These are phyloP conservation scores for Sporisorium iseilematis-ciliati DNA, from an alignment of 1,284 basidiomycete genomes.

Conservation along the genomic window DNA sequence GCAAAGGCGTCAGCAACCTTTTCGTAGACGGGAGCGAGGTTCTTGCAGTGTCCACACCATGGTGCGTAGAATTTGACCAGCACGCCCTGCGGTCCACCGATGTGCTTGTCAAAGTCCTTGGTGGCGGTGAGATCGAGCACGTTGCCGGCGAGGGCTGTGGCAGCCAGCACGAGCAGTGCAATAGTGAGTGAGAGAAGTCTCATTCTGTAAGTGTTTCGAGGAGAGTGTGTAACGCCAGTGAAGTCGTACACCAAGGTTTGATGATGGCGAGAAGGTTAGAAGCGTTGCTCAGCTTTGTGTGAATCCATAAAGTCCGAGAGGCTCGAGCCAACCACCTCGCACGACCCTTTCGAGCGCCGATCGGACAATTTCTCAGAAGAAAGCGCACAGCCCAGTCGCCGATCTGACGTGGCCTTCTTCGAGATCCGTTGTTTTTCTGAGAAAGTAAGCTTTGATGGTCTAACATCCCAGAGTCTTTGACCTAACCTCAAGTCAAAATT, in stretches of 20 bases:
- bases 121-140: constrained; percentile 65
- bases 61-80: constrained; percentile 68
- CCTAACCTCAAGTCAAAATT: not conserved
- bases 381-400: constrained; percentile 8
- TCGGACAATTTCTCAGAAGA: constrained; percentile 21
- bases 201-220: constrained; percentile 24
- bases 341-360: constrained; percentile 2
- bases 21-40: constrained; percentile 87
- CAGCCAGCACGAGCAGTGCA: constrained; percentile 39
- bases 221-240: constrained; percentile 6
- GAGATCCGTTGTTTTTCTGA: too few species aligned
- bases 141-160: constrained; percentile 49
- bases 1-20: constrained; percentile 87
- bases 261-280: not conserved
- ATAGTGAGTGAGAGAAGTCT: constrained; percentile 30
- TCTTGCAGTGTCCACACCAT: constrained; percentile 74
- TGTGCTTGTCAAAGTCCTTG: constrained; percentile 56
- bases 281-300: not conserved
- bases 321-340: constrained; percentile 15
- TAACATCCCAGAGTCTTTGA: too few species aligned
- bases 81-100: constrained; percentile 58
- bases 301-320: not conserved
- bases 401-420: constrained; percentile 37
- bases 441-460: too few species aligned
- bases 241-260: constrained; percentile 16